Evolutionary conservation across 345 rosid species (phyloP), one percentile per base, ranked within the genome.

Genomic region (Murraya paniculata): DNA sequence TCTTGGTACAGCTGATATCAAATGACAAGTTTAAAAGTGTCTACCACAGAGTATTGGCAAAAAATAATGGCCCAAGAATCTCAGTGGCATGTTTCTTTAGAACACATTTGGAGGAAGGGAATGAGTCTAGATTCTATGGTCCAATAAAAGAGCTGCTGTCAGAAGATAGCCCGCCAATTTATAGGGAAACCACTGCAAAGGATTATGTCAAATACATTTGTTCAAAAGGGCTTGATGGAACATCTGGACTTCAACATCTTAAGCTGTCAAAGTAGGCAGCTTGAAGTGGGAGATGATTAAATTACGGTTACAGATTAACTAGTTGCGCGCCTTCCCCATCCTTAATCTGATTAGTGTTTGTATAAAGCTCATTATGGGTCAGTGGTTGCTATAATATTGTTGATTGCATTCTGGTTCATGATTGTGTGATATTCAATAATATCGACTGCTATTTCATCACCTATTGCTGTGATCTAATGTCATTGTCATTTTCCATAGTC

Each of bases 91-190:
- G 85, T 39, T 71, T 85, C 16, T 41, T 77, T 25, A 64, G 85
- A 73, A 66, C 66, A 57, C 77, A 77, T 36, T 41, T 56, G 30
- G 80, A 55, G 31, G 66, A 73, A 30, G 84, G 59, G 66, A 76
- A 79, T 25, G 7, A 68, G 30, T 70, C 48, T 1, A 85, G 80
- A 53, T 57, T 80, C 22, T 78, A 80, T 36, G 82, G 84, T 25
- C 85, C 85, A 14, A 68, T 85, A 21, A 48, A 85, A 81, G 85
- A 85, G 62, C 45, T 82, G 69, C 36, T 82, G 14, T 85, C 85
- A 53, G 78, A 80, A 45, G 78, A 80, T 21, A 84, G 64, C 13
- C 84, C 84, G 8, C 82, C 83, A 5, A 48, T 78, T 13, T 84
- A 81, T 31, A 59, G 67, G 79, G 82, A 81, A 36, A 76, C 64